Conservation (phyloP, 768 basidiomycete species). For the Cystobasidium tubakii region DNA sequence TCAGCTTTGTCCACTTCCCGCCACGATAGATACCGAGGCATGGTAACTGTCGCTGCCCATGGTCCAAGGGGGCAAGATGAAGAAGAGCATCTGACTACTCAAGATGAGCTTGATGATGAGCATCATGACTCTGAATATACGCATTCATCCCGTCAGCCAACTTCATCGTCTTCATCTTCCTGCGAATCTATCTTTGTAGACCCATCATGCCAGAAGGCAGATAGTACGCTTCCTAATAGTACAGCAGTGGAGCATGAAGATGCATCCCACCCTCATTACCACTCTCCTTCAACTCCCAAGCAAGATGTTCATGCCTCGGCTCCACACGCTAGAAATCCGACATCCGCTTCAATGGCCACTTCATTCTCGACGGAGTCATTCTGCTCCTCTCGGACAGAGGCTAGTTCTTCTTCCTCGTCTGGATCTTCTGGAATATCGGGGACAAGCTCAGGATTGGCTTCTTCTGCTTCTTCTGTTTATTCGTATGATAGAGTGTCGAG, state of each 20-base stretch:
- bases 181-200: background rate
- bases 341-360: conserved; percentile 32
- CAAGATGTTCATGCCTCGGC: too few species aligned
- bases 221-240: conserved; percentile 40
- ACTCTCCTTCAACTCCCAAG: too few species aligned
- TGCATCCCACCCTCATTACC: conserved; percentile 1
- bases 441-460: conserved; percentile 41
- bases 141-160: background rate
- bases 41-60: conserved; percentile 20
- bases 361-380: conserved; percentile 38
- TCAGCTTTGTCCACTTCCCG: too few species aligned
- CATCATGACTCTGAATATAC: background rate
- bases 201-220: background rate
- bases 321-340: conserved; percentile 30
- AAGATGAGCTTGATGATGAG: background rate
- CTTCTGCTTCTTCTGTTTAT: conserved; percentile 44
- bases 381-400: conserved; percentile 39
- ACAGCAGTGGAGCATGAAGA: conserved; percentile 42
- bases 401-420: conserved; percentile 48
- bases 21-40: conserved; percentile 2
- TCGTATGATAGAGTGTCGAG: conserved; percentile 15
- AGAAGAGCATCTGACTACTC: background rate
- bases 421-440: too few species aligned
- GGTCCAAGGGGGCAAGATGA: background rate
- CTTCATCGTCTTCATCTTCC: background rate